Evolutionary conservation across 2,329 filamentous ascomycete species (phyloP).

Genomic region (Fusarium solani-melongenae): DNA sequence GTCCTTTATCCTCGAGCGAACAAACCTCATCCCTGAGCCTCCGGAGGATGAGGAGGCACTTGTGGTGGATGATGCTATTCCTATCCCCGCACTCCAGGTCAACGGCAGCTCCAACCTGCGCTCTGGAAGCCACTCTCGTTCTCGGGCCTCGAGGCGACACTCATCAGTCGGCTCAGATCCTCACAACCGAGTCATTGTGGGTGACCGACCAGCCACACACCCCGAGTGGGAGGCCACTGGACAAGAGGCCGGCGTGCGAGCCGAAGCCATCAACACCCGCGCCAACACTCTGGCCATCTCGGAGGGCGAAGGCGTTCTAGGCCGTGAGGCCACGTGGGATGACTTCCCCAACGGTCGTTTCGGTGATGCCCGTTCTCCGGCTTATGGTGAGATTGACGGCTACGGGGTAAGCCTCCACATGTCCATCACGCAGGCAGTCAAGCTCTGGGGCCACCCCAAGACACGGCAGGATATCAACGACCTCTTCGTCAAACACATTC

Average conservation of each 20-base stretch:
- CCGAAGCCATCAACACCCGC: constrained; percentile 78
- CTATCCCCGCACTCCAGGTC: constrained; percentile 52
- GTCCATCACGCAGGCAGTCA: constrained; percentile 82
- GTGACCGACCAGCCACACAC: constrained; percentile 67
- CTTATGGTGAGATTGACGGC: constrained; percentile 97
- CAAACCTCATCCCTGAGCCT: constrained; percentile 79
- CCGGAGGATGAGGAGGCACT: constrained; percentile 65
- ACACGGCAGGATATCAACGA: constrained; percentile 77
- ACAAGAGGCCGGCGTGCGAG: constrained; percentile 80
- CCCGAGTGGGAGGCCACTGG: constrained; percentile 79
- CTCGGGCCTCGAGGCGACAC: constrained; percentile 65
- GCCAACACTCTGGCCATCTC: constrained; percentile 92
- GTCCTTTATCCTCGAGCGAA: constrained; percentile 89
- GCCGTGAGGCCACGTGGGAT: constrained; percentile 97
- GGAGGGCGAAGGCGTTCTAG: constrained; percentile 89
- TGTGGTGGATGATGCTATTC: constrained; percentile 54
- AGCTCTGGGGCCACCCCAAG: constrained; percentile 85
- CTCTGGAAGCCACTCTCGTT: constrained; percentile 49
- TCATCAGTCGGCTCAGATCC: constrained; percentile 87
- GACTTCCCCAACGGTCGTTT: constrained; percentile 97
- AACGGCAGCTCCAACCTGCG: constrained; percentile 58
- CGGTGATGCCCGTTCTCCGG: constrained; percentile 91
- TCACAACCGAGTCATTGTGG: constrained; percentile 87
- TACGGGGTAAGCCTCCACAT: constrained; percentile 97
- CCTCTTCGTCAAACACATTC: constrained; percentile 84